Conservation (phyloP, 495 filamentous ascomycete genomes). For the Talaromyces stipitatus region DNA sequence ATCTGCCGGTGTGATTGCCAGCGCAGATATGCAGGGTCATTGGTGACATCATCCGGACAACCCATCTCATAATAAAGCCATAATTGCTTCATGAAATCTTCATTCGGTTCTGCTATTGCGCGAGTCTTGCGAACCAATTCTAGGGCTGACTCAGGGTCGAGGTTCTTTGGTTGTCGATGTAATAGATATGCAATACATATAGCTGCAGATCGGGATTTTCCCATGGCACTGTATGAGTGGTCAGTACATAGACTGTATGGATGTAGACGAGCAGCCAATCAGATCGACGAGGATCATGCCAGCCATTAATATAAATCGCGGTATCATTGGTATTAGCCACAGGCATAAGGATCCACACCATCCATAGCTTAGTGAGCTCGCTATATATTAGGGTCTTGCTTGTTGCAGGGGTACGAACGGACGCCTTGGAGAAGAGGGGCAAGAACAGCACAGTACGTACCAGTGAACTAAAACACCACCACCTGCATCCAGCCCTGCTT, state of each 20-base stretch:
- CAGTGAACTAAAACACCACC: slow-evolving; percentile 69
- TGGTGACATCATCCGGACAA: slow-evolving; percentile 61
- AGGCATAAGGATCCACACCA: background rate
- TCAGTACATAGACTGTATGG: slow-evolving; percentile 15
- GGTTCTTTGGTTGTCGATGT: slow-evolving; percentile 43
- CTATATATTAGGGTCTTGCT: background rate
- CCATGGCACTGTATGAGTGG: slow-evolving; percentile 69
- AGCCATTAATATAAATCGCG: background rate
- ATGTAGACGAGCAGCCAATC: slow-evolving; percentile 3
- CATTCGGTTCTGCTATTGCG: slow-evolving; percentile 74
- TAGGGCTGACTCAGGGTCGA: slow-evolving; percentile 54
- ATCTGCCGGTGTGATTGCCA: slow-evolving; percentile 82
- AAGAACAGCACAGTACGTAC: slow-evolving; percentile 34
- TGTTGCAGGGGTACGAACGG: slow-evolving; percentile 11
- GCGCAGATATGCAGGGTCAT: slow-evolving; percentile 68
- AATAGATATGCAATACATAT: slow-evolving; percentile 81
- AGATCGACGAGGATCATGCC: background rate
- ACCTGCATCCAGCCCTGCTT: slow-evolving; percentile 59
- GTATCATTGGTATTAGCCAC: background rate
- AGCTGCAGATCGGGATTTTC: slow-evolving; percentile 84
- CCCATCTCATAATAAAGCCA: slow-evolving; percentile 80
- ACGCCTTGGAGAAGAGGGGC: slow-evolving; percentile 1
- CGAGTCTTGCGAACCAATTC: slow-evolving; percentile 55
- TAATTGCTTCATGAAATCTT: slow-evolving; percentile 82
- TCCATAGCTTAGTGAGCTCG: background rate